phyloP scores from a whole-genome alignment of 345 rosid genomes.

The Hibiscus syriacus region DNA sequence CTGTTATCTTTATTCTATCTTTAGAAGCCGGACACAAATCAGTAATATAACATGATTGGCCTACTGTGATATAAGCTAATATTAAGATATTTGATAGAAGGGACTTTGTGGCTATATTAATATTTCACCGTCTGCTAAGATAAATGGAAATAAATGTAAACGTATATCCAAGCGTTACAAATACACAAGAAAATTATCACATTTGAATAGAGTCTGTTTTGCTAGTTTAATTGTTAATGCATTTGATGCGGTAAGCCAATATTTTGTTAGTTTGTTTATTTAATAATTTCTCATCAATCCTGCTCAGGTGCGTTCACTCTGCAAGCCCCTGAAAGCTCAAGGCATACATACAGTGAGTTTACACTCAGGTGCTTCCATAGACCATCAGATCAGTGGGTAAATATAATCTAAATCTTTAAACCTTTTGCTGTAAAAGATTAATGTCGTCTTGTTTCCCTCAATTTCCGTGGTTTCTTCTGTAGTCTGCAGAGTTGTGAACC shows the following conservation, averaged over 20 bases:
- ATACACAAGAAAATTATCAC: background rate
- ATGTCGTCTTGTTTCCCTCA: slow-evolving; percentile 7
- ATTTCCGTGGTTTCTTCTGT: slow-evolving; percentile 10
- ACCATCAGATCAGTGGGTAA: slow-evolving; percentile 86
- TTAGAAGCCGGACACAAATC: background rate
- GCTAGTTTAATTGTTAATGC: background rate
- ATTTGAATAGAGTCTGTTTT: background rate
- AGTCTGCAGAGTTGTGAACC: slow-evolving; percentile 83
- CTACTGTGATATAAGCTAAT: background rate
- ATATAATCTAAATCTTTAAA: slow-evolving; percentile 1
- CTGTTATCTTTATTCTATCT: background rate
- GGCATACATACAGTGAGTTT: slow-evolving; percentile 87
- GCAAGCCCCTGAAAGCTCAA: slow-evolving; percentile 74
- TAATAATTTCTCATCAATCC: slow-evolving; percentile 9
- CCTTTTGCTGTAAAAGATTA: background rate
- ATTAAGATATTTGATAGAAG: background rate
- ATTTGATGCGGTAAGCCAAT: background rate
- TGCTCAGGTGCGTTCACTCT: slow-evolving; percentile 61
- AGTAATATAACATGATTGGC: background rate
- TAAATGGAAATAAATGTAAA: background rate
- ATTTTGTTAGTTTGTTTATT: background rate
- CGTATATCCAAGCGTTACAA: background rate
- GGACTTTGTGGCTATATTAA: background rate
- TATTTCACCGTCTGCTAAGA: background rate
- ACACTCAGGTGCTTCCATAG: slow-evolving; percentile 63